Conservation (phyloP, 2,329 filamentous ascomycete genomes). For the Simplicillium aogashimaense region DNA sequence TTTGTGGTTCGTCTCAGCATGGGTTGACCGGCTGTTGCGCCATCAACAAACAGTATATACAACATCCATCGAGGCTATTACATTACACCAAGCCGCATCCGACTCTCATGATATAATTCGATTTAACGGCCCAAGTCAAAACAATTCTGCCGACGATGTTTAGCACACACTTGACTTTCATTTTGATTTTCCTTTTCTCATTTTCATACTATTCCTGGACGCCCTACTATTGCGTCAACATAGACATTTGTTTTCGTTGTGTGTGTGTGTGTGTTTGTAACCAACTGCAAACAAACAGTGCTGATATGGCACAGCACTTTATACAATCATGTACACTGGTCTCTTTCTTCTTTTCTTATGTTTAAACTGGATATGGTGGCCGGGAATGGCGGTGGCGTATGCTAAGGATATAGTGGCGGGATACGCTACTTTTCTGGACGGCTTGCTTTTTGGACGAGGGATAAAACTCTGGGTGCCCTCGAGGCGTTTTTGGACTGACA, state of each 20-base stretch:
- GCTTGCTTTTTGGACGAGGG: conserved; percentile 1
- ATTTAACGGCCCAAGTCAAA: no score
- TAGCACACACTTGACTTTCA: no score
- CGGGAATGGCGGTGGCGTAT: neutral
- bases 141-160: no score
- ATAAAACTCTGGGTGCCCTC: neutral
- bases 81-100: no score
- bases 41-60: conserved; percentile 2
- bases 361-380: neutral
- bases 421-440: neutral
- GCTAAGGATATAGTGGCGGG: neutral
- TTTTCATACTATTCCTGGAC: no score
- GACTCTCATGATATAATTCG: no score
- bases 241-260: no score
- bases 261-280: no score
- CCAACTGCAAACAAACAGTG: no score
- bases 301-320: neutral
- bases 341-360: conserved; percentile 1
- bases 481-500: neutral
- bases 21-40: conserved; percentile 5
- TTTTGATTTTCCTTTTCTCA: no score
- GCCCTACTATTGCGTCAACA: no score
- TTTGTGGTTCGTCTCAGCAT: conserved; percentile 4
- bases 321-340: conserved; percentile 1
- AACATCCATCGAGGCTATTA: no score